phyloP scores from a whole-genome alignment of 2,329 filamentous ascomycete genomes.

The Aureobasidium subglaciale region DNA sequence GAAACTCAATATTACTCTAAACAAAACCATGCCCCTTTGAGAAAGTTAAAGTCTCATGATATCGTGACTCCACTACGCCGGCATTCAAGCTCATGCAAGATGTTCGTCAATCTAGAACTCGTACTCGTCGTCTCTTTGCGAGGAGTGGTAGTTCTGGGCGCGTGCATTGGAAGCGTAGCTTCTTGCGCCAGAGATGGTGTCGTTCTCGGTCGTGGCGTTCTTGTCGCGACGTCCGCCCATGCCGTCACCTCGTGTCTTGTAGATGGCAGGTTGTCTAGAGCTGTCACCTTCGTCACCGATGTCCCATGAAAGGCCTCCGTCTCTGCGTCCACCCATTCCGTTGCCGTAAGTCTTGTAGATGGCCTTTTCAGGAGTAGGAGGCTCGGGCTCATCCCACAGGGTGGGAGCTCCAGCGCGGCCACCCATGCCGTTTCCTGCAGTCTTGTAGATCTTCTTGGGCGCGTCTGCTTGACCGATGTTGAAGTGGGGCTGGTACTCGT shows the following conservation, averaged over 20 bases:
- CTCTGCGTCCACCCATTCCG: slow-evolving; percentile 51
- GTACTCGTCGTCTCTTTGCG: slow-evolving; percentile 22
- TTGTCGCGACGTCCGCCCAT: slow-evolving; percentile 44
- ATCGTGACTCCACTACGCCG: not conserved
- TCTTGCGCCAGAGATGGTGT: not conserved
- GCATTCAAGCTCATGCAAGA: not conserved
- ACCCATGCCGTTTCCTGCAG: slow-evolving; percentile 53
- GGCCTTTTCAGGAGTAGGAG: slow-evolving; percentile 17
- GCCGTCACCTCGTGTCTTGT: slow-evolving; percentile 39
- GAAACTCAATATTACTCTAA: not conserved
- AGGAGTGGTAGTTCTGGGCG: slow-evolving; percentile 2
- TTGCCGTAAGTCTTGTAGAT: slow-evolving; percentile 33
- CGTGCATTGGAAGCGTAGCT: slow-evolving; percentile 1
- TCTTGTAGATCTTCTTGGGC: slow-evolving; percentile 31
- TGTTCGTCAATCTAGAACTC: slow-evolving; percentile 4
- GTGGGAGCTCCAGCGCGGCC: slow-evolving; percentile 48
- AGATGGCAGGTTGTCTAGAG: slow-evolving; percentile 25
- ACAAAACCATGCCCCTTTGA: not conserved
- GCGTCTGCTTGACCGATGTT: slow-evolving; percentile 56
- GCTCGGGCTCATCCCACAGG: slow-evolving; percentile 45
- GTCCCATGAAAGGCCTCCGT: slow-evolving; percentile 4
- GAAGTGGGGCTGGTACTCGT: slow-evolving; percentile 75
- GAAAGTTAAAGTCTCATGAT: not conserved
- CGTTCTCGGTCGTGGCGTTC: slow-evolving; percentile 8
- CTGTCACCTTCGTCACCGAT: slow-evolving; percentile 18